Base-by-base conservation (phyloP, 2,329 filamentous ascomycete genomes). In the Xylariaceae sp. region DNA sequence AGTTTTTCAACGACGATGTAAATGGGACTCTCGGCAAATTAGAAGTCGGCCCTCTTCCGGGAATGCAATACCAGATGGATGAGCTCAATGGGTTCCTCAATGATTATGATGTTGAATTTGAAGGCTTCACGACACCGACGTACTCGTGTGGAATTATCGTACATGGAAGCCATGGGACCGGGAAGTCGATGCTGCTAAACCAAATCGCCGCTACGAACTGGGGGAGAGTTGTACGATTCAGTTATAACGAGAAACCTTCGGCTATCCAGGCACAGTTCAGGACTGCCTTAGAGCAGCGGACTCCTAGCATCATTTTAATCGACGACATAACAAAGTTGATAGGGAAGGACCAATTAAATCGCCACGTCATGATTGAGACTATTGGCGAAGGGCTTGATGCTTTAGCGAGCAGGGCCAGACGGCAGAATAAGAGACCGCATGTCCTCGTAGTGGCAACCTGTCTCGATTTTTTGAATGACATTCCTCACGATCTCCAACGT, bases 101-200 rank as follows among this genome's bases (percentile, higher is more conserved):
- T 20, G 77, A 79, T 56, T 88, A 89, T 63, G 79, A 78, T 44
- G 68, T 71, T 2, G 59, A 73, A 2, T 75, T 67, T 56, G 67
- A 52, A 55, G 66, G 53, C 66, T 75, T 61, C 63, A 67, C 26
- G 72, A 63, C 70, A 66, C 65, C 71, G 68, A 65, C 74, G 44
- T 59, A 67, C 63, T 75, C 82, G 1, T 80, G 82, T 50, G 86
- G 85, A 0, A 81, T 95, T 37, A 80, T 95, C 20, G 78, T 97
- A 3, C 88, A 96, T 70, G 93, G 93, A 14, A 87, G 90, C 18
- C 84, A 85, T 59, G 93, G 93, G 10, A 96, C 90, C 0, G 93
- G 93, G 20, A 97, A 97, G 75, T 89, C 86, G 0, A 81, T 89
- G 61, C 77, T 97, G 0, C 76, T 97, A 1, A 73, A 88, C 16